Base-by-base conservation (phyloP, 2,329 filamentous ascomycete genomes). In the Catunica adiposa region DNA sequence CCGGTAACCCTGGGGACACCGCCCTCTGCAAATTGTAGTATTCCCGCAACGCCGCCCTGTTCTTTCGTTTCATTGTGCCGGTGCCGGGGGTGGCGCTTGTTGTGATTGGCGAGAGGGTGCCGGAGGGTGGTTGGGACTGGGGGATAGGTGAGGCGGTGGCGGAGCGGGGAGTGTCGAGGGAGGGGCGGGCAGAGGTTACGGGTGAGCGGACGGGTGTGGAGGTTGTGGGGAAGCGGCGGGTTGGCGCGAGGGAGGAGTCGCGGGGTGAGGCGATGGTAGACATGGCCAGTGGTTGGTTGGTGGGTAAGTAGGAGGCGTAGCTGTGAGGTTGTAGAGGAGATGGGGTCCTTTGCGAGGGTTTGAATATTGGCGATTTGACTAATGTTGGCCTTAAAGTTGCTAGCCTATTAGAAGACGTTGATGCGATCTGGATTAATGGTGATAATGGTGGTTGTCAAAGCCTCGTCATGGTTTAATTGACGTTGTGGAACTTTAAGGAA, bases 31-130 rank as follows among this genome's bases (percentile, higher is more conserved):
- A 77, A 65, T 92, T 92, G 71, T 97, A 97, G 73, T 95, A 97
- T 65, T 96, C 89, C 63, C 92, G 84, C 20, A 97, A 77, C 5
- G 90, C 90, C 56, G 84, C 80, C 61, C 90, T 85, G 70, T 94
- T 94, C 59, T 84, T 71, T 56, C 75, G 73, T 60, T 71, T 75
- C 57, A 66, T 69, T 63, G 63, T 67, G 58, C 60, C 66, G 59
- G 62, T 40, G 40, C 23, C 11, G 17, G 17, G n/a, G 54, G 46
- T 4, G 31, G 26, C 9, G n/a, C n/a, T n/a, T n/a, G 11, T 17
- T 15, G 22, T 31, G 5, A 31, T 22, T 17, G 64, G 63, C 59
- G 62, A 63, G 62, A 61, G 50, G 9, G 53, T 48, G 40, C 54
- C 57, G 60, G 60, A 61, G 56, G 42, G 53, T 55, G 31, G n/a